Conservation (phyloP, 106 monocot species). For the Dendrobium huoshanense region DNA sequence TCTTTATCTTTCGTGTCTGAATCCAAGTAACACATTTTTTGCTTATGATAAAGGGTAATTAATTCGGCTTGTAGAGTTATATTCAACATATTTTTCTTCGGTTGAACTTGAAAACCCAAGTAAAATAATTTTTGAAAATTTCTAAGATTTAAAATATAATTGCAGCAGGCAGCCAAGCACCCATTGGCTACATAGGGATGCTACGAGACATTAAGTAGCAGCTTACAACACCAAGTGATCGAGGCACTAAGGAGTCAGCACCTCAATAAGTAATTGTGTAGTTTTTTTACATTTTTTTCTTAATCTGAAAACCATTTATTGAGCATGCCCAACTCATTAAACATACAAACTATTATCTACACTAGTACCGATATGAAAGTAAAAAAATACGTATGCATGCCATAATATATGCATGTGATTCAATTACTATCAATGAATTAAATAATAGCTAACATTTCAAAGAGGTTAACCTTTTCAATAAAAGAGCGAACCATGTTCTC, state of each 20-base stretch:
- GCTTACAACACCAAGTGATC: not conserved
- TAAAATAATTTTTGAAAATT: not conserved
- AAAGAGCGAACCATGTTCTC: conserved; percentile 27
- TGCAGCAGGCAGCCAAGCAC: not conserved
- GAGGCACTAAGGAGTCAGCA: not conserved
- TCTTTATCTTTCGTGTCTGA: no score
- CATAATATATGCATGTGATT: not conserved
- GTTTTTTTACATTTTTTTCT: not conserved
- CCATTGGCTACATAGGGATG: not conserved
- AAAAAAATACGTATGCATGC: not conserved
- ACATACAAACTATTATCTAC: not conserved
- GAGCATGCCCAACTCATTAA: not conserved
- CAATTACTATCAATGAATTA: not conserved
- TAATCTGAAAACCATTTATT: not conserved
- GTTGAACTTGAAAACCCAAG: not conserved
- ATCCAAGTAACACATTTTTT: no score
- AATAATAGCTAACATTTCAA: not conserved
- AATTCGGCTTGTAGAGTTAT: no score
- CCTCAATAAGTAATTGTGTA: not conserved
- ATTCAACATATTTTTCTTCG: no score
- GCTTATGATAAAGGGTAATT: no score
- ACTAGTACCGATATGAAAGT: not conserved
- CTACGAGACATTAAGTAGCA: not conserved
- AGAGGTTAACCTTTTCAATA: conserved; percentile 24
- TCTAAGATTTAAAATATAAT: not conserved